Percentiles rank a stretch among this genome's conserved stretches.
Evolutionary conservation across 306 rosid genomes (phyloP).

Genomic region (Quercus suber): DNA sequence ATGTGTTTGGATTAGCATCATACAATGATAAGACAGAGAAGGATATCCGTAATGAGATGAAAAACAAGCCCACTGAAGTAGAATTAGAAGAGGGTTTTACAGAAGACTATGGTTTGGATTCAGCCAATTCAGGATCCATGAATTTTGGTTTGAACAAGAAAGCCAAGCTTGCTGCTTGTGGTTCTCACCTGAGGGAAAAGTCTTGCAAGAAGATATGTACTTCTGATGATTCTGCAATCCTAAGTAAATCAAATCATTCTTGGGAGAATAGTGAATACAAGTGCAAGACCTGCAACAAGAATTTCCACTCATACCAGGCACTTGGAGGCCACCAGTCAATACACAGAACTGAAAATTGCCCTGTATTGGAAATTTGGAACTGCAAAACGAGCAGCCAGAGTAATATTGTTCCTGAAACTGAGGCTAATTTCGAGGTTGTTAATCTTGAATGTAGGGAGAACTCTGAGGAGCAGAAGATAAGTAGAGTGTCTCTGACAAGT

Average conservation of each 20-base stretch:
- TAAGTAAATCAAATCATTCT: not conserved
- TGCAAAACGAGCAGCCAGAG: not conserved
- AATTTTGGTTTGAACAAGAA: constrained; percentile 13
- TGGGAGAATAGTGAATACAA: constrained; percentile 19
- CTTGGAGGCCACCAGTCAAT: constrained; percentile 41
- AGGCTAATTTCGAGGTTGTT: not conserved
- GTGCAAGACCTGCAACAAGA: constrained; percentile 37
- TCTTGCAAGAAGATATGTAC: not conserved
- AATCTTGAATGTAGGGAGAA: constrained; percentile 4
- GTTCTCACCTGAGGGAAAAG: not conserved
- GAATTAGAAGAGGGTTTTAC: not conserved
- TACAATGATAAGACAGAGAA: not conserved
- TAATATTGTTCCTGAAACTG: constrained; percentile 1
- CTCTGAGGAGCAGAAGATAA: constrained; percentile 12
- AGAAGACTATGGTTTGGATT: not conserved
- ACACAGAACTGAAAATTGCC: constrained; percentile 14
- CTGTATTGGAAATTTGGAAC: not conserved
- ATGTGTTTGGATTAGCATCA: not conserved
- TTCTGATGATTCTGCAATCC: constrained; percentile 9
- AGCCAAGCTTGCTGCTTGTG: constrained; percentile 9
- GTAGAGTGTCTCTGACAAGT: not conserved
- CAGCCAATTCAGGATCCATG: constrained; percentile 4
- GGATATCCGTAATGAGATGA: not conserved
- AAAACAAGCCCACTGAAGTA: not conserved
- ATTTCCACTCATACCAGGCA: constrained; percentile 32